phyloP scores from a whole-genome alignment of 169 alveolate species.

The Babesia ovata region DNA sequence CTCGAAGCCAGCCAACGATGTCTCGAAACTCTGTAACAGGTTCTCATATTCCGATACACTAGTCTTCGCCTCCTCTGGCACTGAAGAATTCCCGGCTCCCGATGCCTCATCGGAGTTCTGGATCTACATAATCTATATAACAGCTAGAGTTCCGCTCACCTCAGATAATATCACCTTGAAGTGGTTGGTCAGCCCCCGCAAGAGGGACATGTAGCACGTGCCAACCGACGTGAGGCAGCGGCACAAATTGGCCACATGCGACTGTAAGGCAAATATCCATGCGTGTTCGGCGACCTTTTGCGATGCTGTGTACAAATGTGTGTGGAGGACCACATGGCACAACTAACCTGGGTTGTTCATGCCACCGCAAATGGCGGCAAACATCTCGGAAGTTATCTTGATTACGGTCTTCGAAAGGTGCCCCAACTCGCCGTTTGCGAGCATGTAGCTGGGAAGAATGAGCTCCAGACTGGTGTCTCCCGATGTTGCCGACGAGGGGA shows the following conservation, averaged over 20 bases:
- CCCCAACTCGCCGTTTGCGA: slow-evolving; percentile 43
- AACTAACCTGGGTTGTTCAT: slow-evolving; percentile 7
- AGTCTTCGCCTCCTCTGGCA: not conserved
- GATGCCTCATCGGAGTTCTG: not conserved
- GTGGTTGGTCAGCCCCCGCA: slow-evolving; percentile 3
- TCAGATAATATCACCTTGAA: not conserved
- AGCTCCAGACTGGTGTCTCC: slow-evolving; percentile 10
- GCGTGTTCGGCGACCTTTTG: slow-evolving; percentile 25
- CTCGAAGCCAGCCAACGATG: not conserved
- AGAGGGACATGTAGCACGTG: slow-evolving; percentile 18
- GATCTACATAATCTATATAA: not conserved
- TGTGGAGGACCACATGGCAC: not conserved
- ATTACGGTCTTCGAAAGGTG: slow-evolving; percentile 29
- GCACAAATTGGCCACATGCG: slow-evolving; percentile 33
- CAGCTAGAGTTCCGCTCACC: not conserved
- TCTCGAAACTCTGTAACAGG: slow-evolving; percentile 5
- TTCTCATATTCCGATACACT: slow-evolving; percentile 10
- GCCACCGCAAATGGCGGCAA: slow-evolving; percentile 30
- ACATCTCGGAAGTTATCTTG: slow-evolving; percentile 44
- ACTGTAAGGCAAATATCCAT: slow-evolving; percentile 33
- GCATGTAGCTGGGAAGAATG: slow-evolving; percentile 27
- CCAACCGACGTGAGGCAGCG: slow-evolving; percentile 26
- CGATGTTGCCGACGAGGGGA: slow-evolving; percentile 9
- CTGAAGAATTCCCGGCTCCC: not conserved
- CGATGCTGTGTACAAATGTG: not conserved